These are phyloP conservation scores for Arbutus unedo DNA, from an alignment of 148 eudicot genomes.

Conservation along the genomic window DNA sequence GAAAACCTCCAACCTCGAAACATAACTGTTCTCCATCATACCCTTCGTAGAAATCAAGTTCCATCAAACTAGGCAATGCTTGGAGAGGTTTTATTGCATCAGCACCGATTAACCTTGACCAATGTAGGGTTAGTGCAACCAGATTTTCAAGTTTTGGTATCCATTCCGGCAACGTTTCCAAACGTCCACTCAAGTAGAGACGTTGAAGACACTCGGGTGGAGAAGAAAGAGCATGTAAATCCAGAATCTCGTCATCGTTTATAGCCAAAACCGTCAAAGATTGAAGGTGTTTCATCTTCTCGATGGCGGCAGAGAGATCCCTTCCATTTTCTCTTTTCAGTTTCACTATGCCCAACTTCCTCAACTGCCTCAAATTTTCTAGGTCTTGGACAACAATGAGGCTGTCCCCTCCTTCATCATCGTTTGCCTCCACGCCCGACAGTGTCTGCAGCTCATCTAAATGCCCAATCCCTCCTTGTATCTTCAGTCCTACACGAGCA, in stretches of 20 bases:
- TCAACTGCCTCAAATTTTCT: background rate
- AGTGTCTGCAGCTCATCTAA: background rate
- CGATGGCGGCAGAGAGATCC: background rate
- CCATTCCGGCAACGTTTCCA: background rate
- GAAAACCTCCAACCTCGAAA: conserved; percentile 1
- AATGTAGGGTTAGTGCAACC: background rate
- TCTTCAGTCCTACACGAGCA: background rate
- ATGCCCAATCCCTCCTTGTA: background rate
- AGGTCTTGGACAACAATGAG: background rate
- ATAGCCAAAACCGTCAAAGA: background rate
- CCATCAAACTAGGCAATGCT: background rate
- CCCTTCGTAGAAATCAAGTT: background rate
- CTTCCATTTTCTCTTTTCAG: background rate
- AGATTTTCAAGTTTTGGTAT: background rate
- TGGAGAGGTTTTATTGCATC: background rate
- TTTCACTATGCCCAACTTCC: background rate
- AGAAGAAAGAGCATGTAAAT: background rate
- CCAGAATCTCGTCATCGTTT: background rate
- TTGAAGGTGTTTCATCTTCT: conserved; percentile 4
- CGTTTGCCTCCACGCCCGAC: background rate
- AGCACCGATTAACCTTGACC: background rate
- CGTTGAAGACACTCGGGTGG: background rate
- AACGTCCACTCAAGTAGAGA: background rate
- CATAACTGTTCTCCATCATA: background rate
- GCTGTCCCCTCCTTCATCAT: background rate